Evolutionary conservation across 169 alveolate genomes (phyloP).

Genomic region (Plasmodium vivax): DNA sequence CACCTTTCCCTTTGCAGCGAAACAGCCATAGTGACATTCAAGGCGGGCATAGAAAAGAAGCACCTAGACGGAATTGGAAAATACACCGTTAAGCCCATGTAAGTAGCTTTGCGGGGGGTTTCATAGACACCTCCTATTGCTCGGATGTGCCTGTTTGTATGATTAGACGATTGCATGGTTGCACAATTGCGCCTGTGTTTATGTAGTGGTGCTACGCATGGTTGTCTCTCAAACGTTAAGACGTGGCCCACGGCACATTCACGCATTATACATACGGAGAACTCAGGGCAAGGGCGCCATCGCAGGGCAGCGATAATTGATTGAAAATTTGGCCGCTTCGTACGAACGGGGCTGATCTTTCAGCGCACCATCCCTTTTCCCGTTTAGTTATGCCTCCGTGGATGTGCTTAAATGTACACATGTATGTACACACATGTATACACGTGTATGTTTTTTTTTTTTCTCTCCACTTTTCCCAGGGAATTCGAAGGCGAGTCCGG

Average conservation of each 20-base stretch:
- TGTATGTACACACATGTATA: not conserved
- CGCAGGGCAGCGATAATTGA: not conserved
- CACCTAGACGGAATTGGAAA: conserved; percentile 46
- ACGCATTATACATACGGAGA: not conserved
- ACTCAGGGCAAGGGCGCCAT: too few relatives aligned
- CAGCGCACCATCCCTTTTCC: not conserved
- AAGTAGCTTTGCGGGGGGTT: not conserved
- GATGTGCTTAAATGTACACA: too few relatives aligned
- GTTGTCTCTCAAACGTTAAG: not conserved
- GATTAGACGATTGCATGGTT: not conserved
- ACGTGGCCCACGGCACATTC: not conserved
- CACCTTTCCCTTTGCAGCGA: not conserved
- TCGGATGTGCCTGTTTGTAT: not conserved
- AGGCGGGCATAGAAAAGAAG: conserved; percentile 29
- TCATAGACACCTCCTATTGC: not conserved
- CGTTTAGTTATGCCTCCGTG: not conserved
- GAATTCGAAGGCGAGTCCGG: conserved; percentile 3
- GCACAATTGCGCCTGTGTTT: not conserved
- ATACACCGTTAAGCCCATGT: conserved; percentile 43
- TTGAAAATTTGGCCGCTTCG: not conserved
- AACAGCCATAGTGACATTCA: conserved; percentile 29
- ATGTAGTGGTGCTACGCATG: not conserved
- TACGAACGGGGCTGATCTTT: not conserved
- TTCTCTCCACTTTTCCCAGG: conserved; percentile 10
- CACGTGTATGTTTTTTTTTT: not conserved